Percentiles rank a stretch among this genome's conserved stretches.
phyloP scores from a whole-genome alignment of 2,329 filamentous ascomycete genomes.

The Diaporthe nobilis region DNA sequence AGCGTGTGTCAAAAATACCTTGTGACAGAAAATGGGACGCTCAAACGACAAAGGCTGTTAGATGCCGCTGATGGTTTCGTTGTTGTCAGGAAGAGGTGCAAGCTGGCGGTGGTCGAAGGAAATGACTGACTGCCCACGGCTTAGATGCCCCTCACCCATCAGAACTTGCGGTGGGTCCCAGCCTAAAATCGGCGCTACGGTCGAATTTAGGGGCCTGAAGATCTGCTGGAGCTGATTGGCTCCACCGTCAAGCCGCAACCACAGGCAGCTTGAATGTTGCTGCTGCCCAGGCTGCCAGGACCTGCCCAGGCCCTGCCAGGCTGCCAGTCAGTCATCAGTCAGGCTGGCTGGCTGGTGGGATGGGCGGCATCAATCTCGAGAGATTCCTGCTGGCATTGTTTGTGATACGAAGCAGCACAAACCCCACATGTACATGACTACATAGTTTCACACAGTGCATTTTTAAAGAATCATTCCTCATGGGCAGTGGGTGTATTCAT shows the following conservation, averaged over 20 bases:
- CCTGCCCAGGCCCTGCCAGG: neutral
- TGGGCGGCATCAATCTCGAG: neutral
- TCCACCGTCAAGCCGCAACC: conserved; percentile 1
- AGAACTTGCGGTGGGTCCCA: conserved; percentile 41
- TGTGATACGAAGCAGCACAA: conserved; percentile 3
- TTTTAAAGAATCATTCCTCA: neutral
- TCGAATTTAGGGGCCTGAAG: conserved; percentile 26
- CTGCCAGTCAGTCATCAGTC: no score
- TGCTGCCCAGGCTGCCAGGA: conserved; percentile 8
- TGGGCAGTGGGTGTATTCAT: conserved; percentile 38
- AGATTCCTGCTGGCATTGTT: neutral
- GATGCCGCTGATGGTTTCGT: conserved; percentile 25
- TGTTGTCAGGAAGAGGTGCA: conserved; percentile 28
- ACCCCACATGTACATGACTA: neutral
- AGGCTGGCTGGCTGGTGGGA: no score
- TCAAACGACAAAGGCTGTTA: conserved; percentile 21
- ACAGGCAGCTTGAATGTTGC: neutral
- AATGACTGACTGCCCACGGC: conserved; percentile 33
- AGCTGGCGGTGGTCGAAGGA: conserved; percentile 4
- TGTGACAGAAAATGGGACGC: conserved; percentile 7
- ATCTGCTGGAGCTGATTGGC: conserved; percentile 33
- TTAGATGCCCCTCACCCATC: conserved; percentile 40
- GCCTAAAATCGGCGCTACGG: conserved; percentile 28
- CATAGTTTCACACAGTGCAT: neutral
- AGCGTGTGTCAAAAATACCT: conserved; percentile 23